Base-by-base conservation (phyloP, 805 yeast genomes). In the Saccharomyces paradoxus region DNA sequence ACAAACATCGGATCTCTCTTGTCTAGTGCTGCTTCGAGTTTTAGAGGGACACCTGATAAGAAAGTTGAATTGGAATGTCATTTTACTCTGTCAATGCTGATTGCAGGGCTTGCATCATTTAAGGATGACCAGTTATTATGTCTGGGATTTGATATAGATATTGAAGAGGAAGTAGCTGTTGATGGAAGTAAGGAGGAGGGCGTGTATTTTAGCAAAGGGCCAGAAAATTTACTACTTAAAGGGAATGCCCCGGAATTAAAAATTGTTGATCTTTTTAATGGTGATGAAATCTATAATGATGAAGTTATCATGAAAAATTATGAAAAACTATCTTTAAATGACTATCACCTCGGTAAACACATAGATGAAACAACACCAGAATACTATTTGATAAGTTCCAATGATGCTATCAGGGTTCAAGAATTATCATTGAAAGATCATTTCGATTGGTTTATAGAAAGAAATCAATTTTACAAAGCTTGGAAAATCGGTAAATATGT, bases 51-150 rank as follows among this genome's bases (percentile, higher is more conserved):
- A 1, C 68, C 72, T 0, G 76, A 71, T 41, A 52, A 84, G 74
- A 61, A 67, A 52, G 63, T 86, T 53, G 71, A 65, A 29, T 50
- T 64, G 27, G 71, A 67, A 50, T 58, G 63, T 44, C 60, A 75
- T 67, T 60, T 81, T 53, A 74, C 76, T 57, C 63, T 77, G 61
- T 70, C 73, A 21, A 60, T 72, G 53, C 69, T 87, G 48, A 78
- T 92, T 22, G 83, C 92, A 2, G 97, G 97, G 1, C 76, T 89
- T 14, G 80, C 89, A 0, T 79, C 84, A n/a, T 86, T 84, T 63
- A 82, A 81, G 57, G 89, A 86, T 55, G 91, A 86, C 58, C 78
- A 81, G 50, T 72, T 89, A 64, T 73, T 90, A 51, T 64, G 71
- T 37, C 54, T 69, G 12, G 71, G 68, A 4, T 65, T 62, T 51